phyloP scores from a whole-genome alignment of 805 yeast species.

The Limtongia smithiae region DNA sequence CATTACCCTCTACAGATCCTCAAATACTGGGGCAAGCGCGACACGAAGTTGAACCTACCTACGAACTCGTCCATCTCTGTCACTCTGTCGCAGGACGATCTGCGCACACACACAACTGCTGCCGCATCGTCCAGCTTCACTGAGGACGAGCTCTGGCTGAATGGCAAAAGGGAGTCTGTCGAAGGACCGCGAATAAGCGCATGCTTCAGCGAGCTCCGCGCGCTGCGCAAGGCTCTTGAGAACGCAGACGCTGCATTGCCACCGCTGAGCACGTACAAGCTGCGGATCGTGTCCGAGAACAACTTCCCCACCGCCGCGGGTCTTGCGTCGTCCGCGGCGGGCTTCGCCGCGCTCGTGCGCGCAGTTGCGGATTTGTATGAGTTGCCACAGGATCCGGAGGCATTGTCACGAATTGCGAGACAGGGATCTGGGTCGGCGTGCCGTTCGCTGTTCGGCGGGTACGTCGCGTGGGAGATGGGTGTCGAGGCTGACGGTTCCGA shows the following conservation, averaged over 20 bases:
- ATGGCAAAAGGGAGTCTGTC: slow-evolving; percentile 76
- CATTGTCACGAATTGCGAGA: slow-evolving; percentile 88
- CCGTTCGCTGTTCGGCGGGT: slow-evolving; percentile 94
- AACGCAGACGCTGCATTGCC: slow-evolving; percentile 51
- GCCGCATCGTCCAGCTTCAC: slow-evolving; percentile 56
- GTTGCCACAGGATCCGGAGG: slow-evolving; percentile 80
- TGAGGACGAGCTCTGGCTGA: slow-evolving; percentile 74
- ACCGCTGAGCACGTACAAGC: slow-evolving; percentile 52
- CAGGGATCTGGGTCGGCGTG: slow-evolving; percentile 99
- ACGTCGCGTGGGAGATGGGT: slow-evolving; percentile 99
- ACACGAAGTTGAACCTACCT: slow-evolving; percentile 80
- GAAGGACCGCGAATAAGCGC: slow-evolving; percentile 50
- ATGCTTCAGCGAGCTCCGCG: slow-evolving; percentile 72
- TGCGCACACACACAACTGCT: slow-evolving; percentile 88
- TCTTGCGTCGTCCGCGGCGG: slow-evolving; percentile 96
- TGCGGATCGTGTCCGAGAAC: slow-evolving; percentile 86
- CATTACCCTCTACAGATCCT: slow-evolving; percentile 54
- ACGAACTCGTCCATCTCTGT: slow-evolving; percentile 96
- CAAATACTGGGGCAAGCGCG: slow-evolving; percentile 99
- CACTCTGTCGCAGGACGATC: slow-evolving; percentile 84
- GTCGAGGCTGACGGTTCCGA: slow-evolving; percentile 69
- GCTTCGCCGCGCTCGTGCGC: slow-evolving; percentile 90
- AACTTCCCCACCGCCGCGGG: slow-evolving; percentile 99
- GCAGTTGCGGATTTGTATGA: slow-evolving; percentile 83
- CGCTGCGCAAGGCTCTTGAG: slow-evolving; percentile 62